Base-by-base conservation (phyloP, 352 stramenopile genomes). In the Plasmopara muralis region DNA sequence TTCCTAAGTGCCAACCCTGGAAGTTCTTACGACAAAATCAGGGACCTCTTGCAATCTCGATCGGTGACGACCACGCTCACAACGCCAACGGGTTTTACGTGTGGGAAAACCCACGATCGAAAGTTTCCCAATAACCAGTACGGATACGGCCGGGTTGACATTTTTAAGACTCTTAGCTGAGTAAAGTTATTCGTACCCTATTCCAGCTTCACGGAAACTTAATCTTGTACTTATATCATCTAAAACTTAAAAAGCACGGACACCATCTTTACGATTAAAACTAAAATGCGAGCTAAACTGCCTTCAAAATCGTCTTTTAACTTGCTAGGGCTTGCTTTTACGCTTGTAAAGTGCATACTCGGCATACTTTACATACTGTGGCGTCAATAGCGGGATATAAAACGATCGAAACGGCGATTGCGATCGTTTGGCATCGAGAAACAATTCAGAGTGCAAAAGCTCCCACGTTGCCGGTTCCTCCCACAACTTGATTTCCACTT, bases 301-400 rank as follows among this genome's bases (percentile, higher is more conserved):
- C 20, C 20, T 25, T 25, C 20, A 25, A 3, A 1, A 3, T 25
- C 37, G 13, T 5, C 9, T 43, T 50, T 41, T 55, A 60, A 15
- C 45, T 68, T 15, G 34, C 14, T 34, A 25, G 16, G 15, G 15
- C 20, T 37, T 62, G 59, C 50, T 25, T 25, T 66, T 75, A 43
- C 71, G 81, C 45, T 80, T 83, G 64, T 88, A 93, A 43, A 89
- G 56, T 10, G 67, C 63, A 49, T 93, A 93, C 16, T 76, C 53
- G 2, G 66, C 63, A 46, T 83, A 88, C 31, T 64, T 48, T 1
- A 85, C 70, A 56, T 82, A 62, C 20, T 62, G 59, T 8, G 71
- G 59, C 15, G 82, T 86, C n/a, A 85, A 52, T 0, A 83, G 51
- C 13, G 82, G 82, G 53, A 93, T 76, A 59, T 88, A 93, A 41